These are phyloP conservation scores for Arbutus unedo DNA, from an alignment of 148 eudicot genomes.

Conservation along the genomic window DNA sequence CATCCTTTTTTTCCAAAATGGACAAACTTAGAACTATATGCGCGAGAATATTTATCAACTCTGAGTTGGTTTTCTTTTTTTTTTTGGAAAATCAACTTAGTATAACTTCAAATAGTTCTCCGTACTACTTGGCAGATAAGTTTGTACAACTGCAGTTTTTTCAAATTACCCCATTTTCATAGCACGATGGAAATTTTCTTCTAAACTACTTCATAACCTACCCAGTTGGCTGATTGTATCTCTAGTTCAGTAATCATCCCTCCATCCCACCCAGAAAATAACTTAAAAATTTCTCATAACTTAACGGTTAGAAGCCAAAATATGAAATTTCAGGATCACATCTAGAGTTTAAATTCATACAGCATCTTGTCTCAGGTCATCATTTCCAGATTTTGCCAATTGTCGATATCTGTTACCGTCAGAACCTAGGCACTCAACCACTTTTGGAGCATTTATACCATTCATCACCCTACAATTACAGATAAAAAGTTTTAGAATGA, in stretches of 20 bases:
- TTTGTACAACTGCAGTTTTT: not conserved
- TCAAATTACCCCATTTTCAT: not conserved
- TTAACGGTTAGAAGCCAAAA: conserved; percentile 1
- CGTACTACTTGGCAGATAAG: not conserved
- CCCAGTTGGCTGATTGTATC: not conserved
- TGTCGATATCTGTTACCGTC: conserved; percentile 92
- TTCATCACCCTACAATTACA: conserved; percentile 76
- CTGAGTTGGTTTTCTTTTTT: not conserved
- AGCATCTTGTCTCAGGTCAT: conserved; percentile 99
- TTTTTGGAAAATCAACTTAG: not conserved
- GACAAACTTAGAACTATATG: not conserved
- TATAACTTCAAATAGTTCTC: not conserved
- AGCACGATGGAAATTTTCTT: not conserved
- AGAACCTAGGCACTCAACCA: conserved; percentile 90
- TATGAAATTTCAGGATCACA: conserved; percentile 7
- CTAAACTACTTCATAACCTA: not conserved
- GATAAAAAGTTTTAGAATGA: not conserved
- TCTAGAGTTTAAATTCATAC: conserved; percentile 44
- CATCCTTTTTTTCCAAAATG: not conserved
- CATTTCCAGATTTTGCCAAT: conserved; percentile 98
- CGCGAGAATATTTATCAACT: not conserved
- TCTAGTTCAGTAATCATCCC: not conserved
- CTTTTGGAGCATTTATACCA: conserved; percentile 99
- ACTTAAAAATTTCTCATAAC: not conserved
- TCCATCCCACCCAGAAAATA: not conserved